Base-by-base conservation (phyloP, 1,139 yeast genomes). In the Arxiozyma slooffiae region DNA sequence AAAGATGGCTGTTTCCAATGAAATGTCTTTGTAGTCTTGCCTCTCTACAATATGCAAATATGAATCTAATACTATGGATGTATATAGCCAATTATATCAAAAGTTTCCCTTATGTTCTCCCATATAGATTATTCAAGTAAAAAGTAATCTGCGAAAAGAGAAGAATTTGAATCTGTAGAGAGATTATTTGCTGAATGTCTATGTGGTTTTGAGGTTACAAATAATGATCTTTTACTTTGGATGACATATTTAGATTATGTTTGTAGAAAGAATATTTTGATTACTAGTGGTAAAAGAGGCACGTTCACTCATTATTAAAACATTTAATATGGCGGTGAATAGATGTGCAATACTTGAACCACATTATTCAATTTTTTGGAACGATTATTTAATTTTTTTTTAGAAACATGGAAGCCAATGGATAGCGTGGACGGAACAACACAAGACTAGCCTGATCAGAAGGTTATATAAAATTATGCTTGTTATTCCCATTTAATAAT, bases 361-460 rank as follows among this genome's bases (percentile, higher is more conserved):
- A 8, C 74, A 77, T 43, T 79, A 92, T 46, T 85, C 85, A 36
- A 73, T 74, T 1, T 71, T 92, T 49, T 92, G 97, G 96, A 75
- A 76, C 48, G 95, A 87, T 60, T 92, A 87, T 63, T 67, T 92
- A 38, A 82, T 76, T n/a, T 90, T 89, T n/a, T n/a, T 60, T 74
- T 90, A 55, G 83, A 82, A 58, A 72, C 79, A 43, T 85, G 92
- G 85, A 85, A 84, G 34, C 87, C 95, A 1, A 71, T 80, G 17
- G 82, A 87, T 41, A 79, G 84, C n/a, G 45, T 87, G 95, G 87
- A 97, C 90, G 63, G 85, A 81, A 57, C 94, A 86, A 63, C 94
- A 86, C 60, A 83, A 86, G 57, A 75, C 78, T 60, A 96, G 88
- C 62, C 73, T 83, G 60, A 78, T 86, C 48, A 75, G 97, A 60